Conservation (phyloP, 148 eudicot species). For the Mesembryanthemum crystallinum region DNA sequence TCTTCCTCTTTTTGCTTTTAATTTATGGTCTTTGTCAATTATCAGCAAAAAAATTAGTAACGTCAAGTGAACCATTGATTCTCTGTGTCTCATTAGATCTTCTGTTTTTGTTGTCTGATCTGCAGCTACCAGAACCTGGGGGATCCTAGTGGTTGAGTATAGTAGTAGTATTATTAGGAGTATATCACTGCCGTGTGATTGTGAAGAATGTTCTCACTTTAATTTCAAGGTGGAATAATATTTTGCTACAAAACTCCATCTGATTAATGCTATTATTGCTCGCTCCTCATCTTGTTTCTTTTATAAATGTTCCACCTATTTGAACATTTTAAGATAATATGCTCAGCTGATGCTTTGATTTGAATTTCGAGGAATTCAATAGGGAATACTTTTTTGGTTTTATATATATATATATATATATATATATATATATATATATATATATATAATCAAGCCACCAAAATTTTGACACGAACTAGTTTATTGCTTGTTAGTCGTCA, state of each 20-base stretch:
- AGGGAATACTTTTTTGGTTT: neutral
- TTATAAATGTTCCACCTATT: neutral
- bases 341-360: neutral
- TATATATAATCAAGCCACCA: too few relatives aligned
- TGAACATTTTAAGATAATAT: neutral
- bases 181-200: neutral
- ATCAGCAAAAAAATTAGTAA: slow-evolving; percentile 3
- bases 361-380: neutral
- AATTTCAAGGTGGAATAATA: neutral
- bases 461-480: too few relatives aligned
- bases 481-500: too few relatives aligned
- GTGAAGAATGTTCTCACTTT: slow-evolving; percentile 20
- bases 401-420: too few relatives aligned
- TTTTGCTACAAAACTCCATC: neutral
- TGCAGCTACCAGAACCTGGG: slow-evolving; percentile 5
- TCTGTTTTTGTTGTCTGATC: neutral
- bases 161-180: too few relatives aligned
- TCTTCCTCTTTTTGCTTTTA: neutral
- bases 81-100: too few relatives aligned
- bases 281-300: neutral
- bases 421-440: too few relatives aligned
- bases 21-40: slow-evolving; percentile 22
- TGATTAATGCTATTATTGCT: neutral
- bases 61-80: neutral
- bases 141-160: neutral